Conservation (phyloP, 1,139 yeast species). For the Blastobotrys elegans region DNA sequence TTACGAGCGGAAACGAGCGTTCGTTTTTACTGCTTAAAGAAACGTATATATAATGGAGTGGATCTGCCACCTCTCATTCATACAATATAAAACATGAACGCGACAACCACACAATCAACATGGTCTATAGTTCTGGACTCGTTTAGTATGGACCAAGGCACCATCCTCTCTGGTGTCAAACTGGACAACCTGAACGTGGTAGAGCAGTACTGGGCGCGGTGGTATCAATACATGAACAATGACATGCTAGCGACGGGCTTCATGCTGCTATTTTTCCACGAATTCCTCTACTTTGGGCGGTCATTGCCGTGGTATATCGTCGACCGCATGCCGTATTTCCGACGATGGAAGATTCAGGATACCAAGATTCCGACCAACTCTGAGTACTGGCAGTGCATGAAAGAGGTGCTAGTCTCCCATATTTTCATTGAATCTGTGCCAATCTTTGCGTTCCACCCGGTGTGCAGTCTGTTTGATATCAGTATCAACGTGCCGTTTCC, state of each 20-base stretch:
- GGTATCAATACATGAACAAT: constrained; percentile 71
- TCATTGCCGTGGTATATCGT: constrained; percentile 83
- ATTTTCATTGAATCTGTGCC: constrained; percentile 90
- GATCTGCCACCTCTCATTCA: too few species aligned
- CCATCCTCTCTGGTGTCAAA: constrained; percentile 2
- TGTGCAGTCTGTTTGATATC: constrained; percentile 74
- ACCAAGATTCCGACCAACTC: constrained; percentile 66
- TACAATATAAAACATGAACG: too few species aligned
- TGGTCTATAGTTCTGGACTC: neutral
- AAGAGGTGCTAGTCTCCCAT: constrained; percentile 77
- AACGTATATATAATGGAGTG: too few species aligned
- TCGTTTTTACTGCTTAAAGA: too few species aligned
- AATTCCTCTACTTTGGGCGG: constrained; percentile 78
- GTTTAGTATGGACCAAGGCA: neutral
- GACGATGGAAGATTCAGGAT: constrained; percentile 76
- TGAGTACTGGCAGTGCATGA: constrained; percentile 91
- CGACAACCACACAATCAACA: neutral
- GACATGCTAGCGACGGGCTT: constrained; percentile 84
- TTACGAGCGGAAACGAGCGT: too few species aligned
- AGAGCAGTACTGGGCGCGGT: constrained; percentile 79
- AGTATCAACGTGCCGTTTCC: constrained; percentile 83
- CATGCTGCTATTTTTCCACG: constrained; percentile 70
- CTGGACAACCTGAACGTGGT: constrained; percentile 25
- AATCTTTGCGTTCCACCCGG: constrained; percentile 93
- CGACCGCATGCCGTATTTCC: constrained; percentile 72